Evolutionary conservation across 164 flowering plant genomes (phyloP), one percentile per base, ranked within the genome.

Genomic region (Nelumbo lutea): DNA sequence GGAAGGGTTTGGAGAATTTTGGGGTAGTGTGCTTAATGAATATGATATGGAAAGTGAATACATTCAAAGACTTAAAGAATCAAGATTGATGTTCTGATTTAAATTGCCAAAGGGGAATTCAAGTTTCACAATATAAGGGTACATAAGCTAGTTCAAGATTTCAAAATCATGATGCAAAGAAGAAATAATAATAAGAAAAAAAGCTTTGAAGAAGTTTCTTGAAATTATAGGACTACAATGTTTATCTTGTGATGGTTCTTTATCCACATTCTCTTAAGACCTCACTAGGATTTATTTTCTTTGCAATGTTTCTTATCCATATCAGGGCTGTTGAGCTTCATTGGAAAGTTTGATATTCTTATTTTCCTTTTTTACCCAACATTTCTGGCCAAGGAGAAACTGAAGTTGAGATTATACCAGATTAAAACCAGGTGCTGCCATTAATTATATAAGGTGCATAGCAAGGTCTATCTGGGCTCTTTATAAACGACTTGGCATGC

Each of bases 331-430:
- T 50, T 72, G 56, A 13, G 39, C 60, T 60, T 38, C 8, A 27
- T 3, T 45, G 53, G 38, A 50, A 48, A 45, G 66, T 62, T 42
- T 66, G 46, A 66, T 69, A 53, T 69, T 52, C 57, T 53, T 53
- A 11, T 15, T 55, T 44, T 57, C 11, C 13, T 53, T 71, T 59
- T 56, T 74, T 57, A 42, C 27, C 27, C 27, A 27, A 78, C 61
- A 59, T 85, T 77, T 81, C 89, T 84, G 90, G 90, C 84, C 76
- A 61, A 78, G 88, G 80, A 84, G 85, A 76, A 81, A 78, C 77
- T 79, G 88, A 83, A 85, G 77, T 71, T 79, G 73, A 80, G 69
- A 66, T 61, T 59, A 59, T 64, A 60, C 57, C 42, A 55, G 64
- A 52, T 13, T 27, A 59, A 27, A 73, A 72, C 64, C 60, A 60